phyloP scores from a whole-genome alignment of 192 early-diverging fungal species.

The Rhizoclosmatium sp. region DNA sequence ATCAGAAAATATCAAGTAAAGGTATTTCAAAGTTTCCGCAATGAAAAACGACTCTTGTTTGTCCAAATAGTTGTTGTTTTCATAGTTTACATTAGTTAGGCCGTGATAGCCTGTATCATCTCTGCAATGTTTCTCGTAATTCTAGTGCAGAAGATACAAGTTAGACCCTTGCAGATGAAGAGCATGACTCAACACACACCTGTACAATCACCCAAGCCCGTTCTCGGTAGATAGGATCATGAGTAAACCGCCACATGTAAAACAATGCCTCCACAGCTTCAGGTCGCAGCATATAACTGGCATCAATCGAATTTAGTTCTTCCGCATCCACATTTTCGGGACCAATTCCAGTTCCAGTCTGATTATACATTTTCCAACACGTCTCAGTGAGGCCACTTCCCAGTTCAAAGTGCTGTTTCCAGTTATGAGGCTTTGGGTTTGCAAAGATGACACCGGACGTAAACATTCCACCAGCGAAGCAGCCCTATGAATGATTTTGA shows the following conservation, averaged over 20 bases:
- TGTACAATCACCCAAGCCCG: slow-evolving; percentile 49
- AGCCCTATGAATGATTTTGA: slow-evolving; percentile 17
- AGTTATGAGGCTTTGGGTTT: slow-evolving; percentile 31
- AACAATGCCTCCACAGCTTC: slow-evolving; percentile 36
- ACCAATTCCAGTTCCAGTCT: slow-evolving; percentile 76
- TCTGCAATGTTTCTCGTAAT: slow-evolving; percentile 17
- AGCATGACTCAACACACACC: no score
- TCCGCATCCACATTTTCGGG: slow-evolving; percentile 70
- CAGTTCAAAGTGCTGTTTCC: slow-evolving; percentile 43
- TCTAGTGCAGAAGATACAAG: background rate
- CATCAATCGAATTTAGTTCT: slow-evolving; percentile 5
- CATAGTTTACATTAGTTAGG: background rate
- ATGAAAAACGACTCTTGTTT: slow-evolving; percentile 76
- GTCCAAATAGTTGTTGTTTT: slow-evolving; percentile 16
- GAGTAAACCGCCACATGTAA: slow-evolving; percentile 63
- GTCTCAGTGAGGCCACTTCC: slow-evolving; percentile 45
- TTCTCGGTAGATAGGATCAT: slow-evolving; percentile 60
- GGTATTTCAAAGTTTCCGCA: slow-evolving; percentile 96
- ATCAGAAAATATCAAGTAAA: slow-evolving; percentile 81
- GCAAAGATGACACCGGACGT: slow-evolving; percentile 61
- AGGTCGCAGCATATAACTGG: slow-evolving; percentile 41
- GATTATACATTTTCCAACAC: slow-evolving; percentile 70
- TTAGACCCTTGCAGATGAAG: no score
- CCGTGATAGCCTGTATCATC: slow-evolving; percentile 20
- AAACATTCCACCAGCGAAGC: slow-evolving; percentile 77